Percentiles rank a stretch among this genome's conserved stretches.
These are phyloP conservation scores for Alternaria gaisen DNA, from an alignment of 2,329 filamentous ascomycete genomes.

Conservation along the genomic window DNA sequence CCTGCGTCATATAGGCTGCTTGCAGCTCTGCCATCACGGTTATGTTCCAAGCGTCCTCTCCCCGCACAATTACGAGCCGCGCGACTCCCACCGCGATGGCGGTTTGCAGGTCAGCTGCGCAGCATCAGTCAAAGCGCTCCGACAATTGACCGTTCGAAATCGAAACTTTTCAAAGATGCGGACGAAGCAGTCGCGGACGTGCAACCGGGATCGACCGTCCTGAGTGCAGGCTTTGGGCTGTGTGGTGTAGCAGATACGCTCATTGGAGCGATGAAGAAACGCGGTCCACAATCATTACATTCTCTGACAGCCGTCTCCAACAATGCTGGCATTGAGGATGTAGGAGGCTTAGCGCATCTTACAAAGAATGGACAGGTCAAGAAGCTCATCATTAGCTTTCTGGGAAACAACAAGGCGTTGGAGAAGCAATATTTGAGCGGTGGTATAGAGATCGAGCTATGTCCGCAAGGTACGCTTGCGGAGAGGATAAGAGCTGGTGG, in stretches of 20 bases:
- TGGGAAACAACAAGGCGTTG: constrained; percentile 79
- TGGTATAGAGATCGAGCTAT: constrained; percentile 77
- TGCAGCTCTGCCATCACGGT: constrained; percentile 38
- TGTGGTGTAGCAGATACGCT: constrained; percentile 52
- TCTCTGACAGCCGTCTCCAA: constrained; percentile 79
- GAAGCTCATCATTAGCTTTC: constrained; percentile 77
- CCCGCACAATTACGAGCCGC: constrained; percentile 38
- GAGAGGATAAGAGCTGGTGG: constrained; percentile 77
- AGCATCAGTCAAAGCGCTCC: constrained; percentile 40
- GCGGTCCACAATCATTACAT: constrained; percentile 43
- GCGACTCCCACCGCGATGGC: constrained; percentile 31
- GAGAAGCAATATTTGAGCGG: constrained; percentile 78
- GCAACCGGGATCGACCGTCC: constrained; percentile 47
- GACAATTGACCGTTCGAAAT: constrained; percentile 45
- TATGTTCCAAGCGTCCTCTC: constrained; percentile 37
- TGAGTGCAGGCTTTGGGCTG: constrained; percentile 52
- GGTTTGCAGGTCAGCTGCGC: constrained; percentile 34
- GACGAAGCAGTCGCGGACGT: constrained; percentile 51
- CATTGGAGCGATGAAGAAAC: constrained; percentile 46
- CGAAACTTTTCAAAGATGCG: constrained; percentile 50
- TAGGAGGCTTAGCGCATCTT: constrained; percentile 71
- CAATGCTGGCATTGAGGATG: constrained; percentile 76
- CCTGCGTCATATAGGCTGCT: constrained; percentile 43
- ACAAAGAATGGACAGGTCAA: constrained; percentile 74
- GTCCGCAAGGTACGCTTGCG: constrained; percentile 77